Conservation (phyloP, 805 yeast genomes). For the Ogataea pini region DNA sequence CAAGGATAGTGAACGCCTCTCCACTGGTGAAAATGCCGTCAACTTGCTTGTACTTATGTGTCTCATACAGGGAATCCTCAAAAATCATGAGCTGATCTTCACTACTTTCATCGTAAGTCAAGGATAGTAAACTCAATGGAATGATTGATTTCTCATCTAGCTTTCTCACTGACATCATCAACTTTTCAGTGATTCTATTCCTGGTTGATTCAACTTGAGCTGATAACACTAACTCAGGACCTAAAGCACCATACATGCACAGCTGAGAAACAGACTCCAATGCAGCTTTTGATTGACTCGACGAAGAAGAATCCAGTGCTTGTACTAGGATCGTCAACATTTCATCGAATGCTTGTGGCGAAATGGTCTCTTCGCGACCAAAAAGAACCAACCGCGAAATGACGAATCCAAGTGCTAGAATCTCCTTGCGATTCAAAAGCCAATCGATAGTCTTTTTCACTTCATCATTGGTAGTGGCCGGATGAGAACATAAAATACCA, state of each 20-base stretch:
- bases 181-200: slow-evolving; percentile 27
- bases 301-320: slow-evolving; percentile 20
- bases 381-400: slow-evolving; percentile 47
- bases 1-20: slow-evolving; percentile 73
- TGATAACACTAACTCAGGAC: slow-evolving; percentile 32
- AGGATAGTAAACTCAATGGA: slow-evolving; percentile 55
- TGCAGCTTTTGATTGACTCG: slow-evolving; percentile 29
- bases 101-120: slow-evolving; percentile 30
- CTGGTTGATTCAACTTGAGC: slow-evolving; percentile 27
- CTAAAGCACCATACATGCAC: slow-evolving; percentile 47
- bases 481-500: slow-evolving; percentile 41
- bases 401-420: slow-evolving; percentile 44
- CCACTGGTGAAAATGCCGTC: slow-evolving; percentile 80
- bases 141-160: slow-evolving; percentile 60
- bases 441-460: slow-evolving; percentile 11
- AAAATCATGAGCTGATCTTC: slow-evolving; percentile 25
- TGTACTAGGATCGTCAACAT: slow-evolving; percentile 27
- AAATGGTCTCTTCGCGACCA: slow-evolving; percentile 26
- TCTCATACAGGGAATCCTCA: slow-evolving; percentile 51
- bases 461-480: slow-evolving; percentile 20
- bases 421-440: slow-evolving; percentile 12
- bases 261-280: slow-evolving; percentile 46
- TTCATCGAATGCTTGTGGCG: slow-evolving; percentile 9
- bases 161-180: slow-evolving; percentile 48
- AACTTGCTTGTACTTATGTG: slow-evolving; percentile 67